These are phyloP conservation scores for Fusarium sp. DNA, from an alignment of 2,329 filamentous ascomycete genomes.

Conservation along the genomic window DNA sequence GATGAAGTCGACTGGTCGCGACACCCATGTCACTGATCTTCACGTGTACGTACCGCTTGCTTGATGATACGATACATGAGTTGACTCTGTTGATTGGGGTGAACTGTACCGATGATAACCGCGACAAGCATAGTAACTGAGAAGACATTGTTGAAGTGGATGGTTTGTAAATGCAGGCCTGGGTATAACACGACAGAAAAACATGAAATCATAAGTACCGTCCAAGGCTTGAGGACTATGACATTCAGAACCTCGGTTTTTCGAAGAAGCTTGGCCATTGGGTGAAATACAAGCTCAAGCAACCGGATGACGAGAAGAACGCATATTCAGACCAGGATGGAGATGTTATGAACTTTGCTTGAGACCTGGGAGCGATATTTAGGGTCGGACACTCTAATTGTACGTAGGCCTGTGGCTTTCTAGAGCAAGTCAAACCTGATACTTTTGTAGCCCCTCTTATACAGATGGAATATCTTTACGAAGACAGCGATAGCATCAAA, in stretches of 20 bases:
- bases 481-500: background rate
- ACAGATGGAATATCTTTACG: background rate
- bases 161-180: too few species aligned
- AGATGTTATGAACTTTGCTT: background rate
- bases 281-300: background rate
- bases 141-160: background rate
- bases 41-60: background rate
- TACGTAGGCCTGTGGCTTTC: fast-evolving
- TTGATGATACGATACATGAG: background rate
- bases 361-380: too few species aligned
- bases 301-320: background rate
- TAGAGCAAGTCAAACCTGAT: background rate
- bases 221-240: fast-evolving
- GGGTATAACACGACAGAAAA: too few species aligned
- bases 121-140: background rate
- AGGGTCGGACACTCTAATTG: too few species aligned
- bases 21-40: background rate
- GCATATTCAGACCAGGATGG: too few species aligned
- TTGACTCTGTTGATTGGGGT: background rate
- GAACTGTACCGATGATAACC: background rate
- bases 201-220: fast-evolving
- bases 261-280: fast-evolving
- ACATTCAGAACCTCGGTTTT: fast-evolving
- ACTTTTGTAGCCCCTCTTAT: too few species aligned
- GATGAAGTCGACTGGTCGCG: background rate